Percentiles rank a stretch among this genome's conserved stretches.
Conservation (phyloP, 2,329 filamentous ascomycete species). For the Mycocentrospora acerina region DNA sequence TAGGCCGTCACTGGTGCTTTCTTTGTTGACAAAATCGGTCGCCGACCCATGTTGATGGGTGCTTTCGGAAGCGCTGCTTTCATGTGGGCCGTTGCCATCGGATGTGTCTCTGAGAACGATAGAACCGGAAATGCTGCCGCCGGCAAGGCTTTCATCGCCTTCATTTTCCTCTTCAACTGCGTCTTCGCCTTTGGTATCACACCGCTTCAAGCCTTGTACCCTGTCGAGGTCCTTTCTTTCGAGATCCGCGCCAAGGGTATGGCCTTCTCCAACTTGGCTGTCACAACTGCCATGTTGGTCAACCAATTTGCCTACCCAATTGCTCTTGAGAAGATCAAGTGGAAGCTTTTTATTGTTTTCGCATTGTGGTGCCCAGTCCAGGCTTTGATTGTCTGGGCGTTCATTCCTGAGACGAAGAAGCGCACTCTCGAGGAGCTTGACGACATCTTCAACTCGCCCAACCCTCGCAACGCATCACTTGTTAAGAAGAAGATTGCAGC, state of each 20-base stretch:
- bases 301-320: conserved; percentile 35
- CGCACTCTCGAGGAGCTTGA: conserved; percentile 30
- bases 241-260: conserved; percentile 53
- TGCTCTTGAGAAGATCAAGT: conserved; percentile 23
- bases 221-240: conserved; percentile 52
- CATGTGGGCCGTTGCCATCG: conserved; percentile 30
- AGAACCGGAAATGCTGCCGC: conserved; percentile 13
- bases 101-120: conserved; percentile 16
- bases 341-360: conserved; percentile 30
- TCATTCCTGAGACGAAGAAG: conserved; percentile 31
- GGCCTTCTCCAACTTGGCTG: conserved; percentile 48
- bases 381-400: conserved; percentile 19
- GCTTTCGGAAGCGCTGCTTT: conserved; percentile 21
- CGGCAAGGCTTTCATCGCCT: conserved; percentile 34
- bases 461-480: conserved; percentile 25
- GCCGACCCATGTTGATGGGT: conserved; percentile 35
- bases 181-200: conserved; percentile 44
- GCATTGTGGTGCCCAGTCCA: conserved; percentile 22
- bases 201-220: conserved; percentile 51
- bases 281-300: conserved; percentile 24
- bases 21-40: conserved; percentile 36
- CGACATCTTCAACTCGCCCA: conserved; percentile 22
- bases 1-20: conserved; percentile 37
- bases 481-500: conserved; percentile 26
- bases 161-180: conserved; percentile 49